phyloP scores from a whole-genome alignment of 1,139 yeast genomes.

The Geotrichum citri-aurantii region DNA sequence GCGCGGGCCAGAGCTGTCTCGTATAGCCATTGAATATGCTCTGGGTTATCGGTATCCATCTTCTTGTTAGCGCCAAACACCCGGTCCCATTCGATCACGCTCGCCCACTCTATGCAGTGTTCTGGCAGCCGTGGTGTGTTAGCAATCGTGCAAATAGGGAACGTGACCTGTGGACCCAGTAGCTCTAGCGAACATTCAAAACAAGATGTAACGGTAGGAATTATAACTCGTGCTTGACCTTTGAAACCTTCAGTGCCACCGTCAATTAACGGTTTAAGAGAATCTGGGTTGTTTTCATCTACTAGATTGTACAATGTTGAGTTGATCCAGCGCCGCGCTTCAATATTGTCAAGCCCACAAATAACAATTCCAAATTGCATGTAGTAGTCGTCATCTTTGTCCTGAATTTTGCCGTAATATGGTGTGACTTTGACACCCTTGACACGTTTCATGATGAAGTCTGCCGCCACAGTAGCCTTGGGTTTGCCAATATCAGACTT shows the following conservation, averaged over 20 bases:
- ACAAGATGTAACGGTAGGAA: constrained; percentile 82
- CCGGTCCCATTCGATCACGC: constrained; percentile 68
- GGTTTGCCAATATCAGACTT: constrained; percentile 67
- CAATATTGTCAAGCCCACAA: constrained; percentile 86
- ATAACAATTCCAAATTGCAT: constrained; percentile 64
- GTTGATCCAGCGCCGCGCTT: constrained; percentile 90
- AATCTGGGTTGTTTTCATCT: constrained; percentile 44
- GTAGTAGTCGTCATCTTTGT: constrained; percentile 59
- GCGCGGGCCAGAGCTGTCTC: constrained; percentile 58
- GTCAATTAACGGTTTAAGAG: constrained; percentile 76
- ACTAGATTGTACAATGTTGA: constrained; percentile 63
- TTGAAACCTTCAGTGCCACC: constrained; percentile 96
- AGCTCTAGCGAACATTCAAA: constrained; percentile 87
- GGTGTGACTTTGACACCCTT: constrained; percentile 48
- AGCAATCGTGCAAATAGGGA: constrained; percentile 92
- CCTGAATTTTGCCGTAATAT: constrained; percentile 67
- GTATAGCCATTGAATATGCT: constrained; percentile 63
- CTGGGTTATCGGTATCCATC: constrained; percentile 66
- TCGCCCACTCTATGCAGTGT: constrained; percentile 92
- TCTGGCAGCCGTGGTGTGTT: constrained; percentile 91
- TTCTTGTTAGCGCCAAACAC: constrained; percentile 40
- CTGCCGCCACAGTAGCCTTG: constrained; percentile 77
- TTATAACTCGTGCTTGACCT: constrained; percentile 84
- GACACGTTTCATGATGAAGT: constrained; percentile 48
- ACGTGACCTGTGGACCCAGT: constrained; percentile 62